A percentile compares a stretch with the other conserved stretches of the same genome.
Evolutionary conservation across 2,329 filamentous ascomycete genomes (phyloP).

Genomic region (Beauveria caledonica): DNA sequence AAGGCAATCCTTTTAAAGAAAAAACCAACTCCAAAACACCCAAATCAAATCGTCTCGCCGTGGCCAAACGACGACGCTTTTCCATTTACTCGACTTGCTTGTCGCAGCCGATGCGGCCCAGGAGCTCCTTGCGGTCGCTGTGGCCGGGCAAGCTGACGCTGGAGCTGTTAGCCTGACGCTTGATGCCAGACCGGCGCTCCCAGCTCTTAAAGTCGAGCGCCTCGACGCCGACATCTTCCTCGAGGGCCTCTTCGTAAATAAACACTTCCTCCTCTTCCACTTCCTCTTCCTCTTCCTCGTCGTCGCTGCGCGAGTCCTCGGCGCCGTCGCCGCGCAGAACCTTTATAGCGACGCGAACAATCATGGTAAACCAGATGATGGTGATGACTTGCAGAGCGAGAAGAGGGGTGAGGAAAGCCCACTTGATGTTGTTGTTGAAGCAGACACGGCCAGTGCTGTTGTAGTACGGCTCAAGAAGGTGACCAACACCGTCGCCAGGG

Average conservation of each 20-base stretch:
- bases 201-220: constrained; percentile 58
- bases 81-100: constrained; percentile 51
- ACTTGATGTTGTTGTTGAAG: constrained; percentile 67
- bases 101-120: constrained; percentile 76
- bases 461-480: constrained; percentile 67
- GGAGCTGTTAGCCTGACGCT: constrained; percentile 44
- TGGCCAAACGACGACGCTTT: background rate
- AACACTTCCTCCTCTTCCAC: constrained; percentile 47
- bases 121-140: constrained; percentile 70
- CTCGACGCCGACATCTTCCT: constrained; percentile 71
- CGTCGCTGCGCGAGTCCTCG: constrained; percentile 82
- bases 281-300: constrained; percentile 63
- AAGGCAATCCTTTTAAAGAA: background rate
- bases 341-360: constrained; percentile 70
- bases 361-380: constrained; percentile 84
- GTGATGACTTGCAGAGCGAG: constrained; percentile 72
- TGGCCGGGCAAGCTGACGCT: constrained; percentile 61
- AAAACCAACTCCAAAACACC: constrained; percentile 7
- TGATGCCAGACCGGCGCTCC: constrained; percentile 48
- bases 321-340: constrained; percentile 70
- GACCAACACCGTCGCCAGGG: constrained; percentile 43
- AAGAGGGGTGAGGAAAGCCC: constrained; percentile 68
- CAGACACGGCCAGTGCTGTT: constrained; percentile 68
- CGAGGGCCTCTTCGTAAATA: constrained; percentile 50
- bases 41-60: background rate